These are phyloP conservation scores for Rubia tinctorum DNA, from an alignment of 305 asterid species.

Conservation along the genomic window DNA sequence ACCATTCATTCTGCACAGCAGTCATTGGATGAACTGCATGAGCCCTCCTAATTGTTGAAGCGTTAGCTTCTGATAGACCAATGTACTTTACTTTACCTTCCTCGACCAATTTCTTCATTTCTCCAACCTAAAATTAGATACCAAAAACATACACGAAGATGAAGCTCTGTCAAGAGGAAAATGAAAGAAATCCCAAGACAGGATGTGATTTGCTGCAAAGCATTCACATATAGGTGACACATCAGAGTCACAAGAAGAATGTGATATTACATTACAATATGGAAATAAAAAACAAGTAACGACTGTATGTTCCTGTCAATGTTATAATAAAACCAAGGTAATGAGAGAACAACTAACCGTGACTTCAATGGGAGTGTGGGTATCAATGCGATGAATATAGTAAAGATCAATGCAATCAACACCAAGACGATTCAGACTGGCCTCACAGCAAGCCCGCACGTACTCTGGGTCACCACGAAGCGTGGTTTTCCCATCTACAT, in stretches of 20 bases:
- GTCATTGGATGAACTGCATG: slow-evolving; percentile 76
- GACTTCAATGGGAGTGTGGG: background rate
- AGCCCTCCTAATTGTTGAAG: slow-evolving; percentile 79
- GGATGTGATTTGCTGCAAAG: too few species aligned
- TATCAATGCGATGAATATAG: slow-evolving; percentile 29
- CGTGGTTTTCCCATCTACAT: background rate
- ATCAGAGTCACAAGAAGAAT: too few species aligned
- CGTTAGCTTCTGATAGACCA: slow-evolving; percentile 73
- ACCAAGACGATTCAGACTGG: background rate
- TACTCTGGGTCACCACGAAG: background rate
- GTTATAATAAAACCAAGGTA: background rate
- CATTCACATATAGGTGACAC: too few species aligned
- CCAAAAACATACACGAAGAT: too few species aligned
- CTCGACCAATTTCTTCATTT: background rate
- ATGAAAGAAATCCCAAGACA: too few species aligned
- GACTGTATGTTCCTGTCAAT: too few species aligned
- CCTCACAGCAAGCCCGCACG: background rate
- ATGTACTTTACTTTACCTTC: slow-evolving; percentile 62
- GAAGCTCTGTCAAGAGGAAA: too few species aligned
- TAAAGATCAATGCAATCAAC: slow-evolving; percentile 13
- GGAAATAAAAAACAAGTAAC: too few species aligned
- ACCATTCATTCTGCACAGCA: slow-evolving; percentile 75
- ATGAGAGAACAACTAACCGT: background rate
- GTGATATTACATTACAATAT: too few species aligned
- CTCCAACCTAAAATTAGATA: slow-evolving; percentile 41